Evolutionary conservation across 108 stramenopile species (phyloP), one percentile per base, ranked within the genome.

Genomic region (Nannochloropsis salina): DNA sequence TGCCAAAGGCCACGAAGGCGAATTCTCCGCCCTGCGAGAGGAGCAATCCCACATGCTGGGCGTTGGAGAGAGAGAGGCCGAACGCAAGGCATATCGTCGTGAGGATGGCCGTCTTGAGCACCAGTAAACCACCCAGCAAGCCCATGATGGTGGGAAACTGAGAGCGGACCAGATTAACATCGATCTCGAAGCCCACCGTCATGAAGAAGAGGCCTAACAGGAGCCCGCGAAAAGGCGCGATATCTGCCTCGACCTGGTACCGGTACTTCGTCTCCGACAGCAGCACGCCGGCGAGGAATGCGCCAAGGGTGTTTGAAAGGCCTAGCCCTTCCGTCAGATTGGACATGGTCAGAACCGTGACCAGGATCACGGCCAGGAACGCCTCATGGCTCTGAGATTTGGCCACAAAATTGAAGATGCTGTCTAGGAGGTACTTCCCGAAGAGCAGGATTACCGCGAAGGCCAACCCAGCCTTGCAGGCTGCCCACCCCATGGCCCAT

Each of bases 161-260:
- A 79, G 90, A 89, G 22, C 89, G 87, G 86, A 96, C 93, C 85
- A 97, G 88, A 2, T 84, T 85, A 4, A 96, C 85, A 90, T 98
- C 96, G 81, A 98, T 96, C 90, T 96, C 95, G 87, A 97, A 98
- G 22, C 97, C 97, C 10, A 98, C 97, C 10, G 97, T 97, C 42
- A 96, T 93, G 90, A 98, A 98, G 93, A 98, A 98, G 44, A 98
- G 89, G 9, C 97, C 97, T 44, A 98, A 91, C 84, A 98, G 90
- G 10, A 98, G 90, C 18, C 96, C 97, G 41, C 97, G 93, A 85
- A 98, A 97, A 3, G 96, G 96, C 8, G 97, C 95, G 83, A 97
- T 95, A 84, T 98, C 96, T 2, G 95, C 95, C 89, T 98, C 97
- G 40, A 98, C 92, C 91, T 97, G 96, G 87, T 96, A 95, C 41